Conservation (phyloP, 768 basidiomycete species). For the Termitomyces sp. region DNA sequence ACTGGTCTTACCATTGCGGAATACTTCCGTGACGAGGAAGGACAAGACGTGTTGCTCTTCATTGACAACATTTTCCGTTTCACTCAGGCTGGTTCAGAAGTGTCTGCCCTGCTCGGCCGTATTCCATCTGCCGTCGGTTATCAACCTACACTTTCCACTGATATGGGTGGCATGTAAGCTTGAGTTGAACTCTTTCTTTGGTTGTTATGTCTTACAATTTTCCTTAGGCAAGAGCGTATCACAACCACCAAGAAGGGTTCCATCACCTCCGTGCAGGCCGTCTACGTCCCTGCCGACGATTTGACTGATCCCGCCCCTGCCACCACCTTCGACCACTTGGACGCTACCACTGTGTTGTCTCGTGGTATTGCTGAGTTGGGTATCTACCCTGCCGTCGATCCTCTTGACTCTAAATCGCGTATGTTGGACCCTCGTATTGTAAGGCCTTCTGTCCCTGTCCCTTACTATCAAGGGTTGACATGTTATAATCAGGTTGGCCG, state of each 20-base stretch:
- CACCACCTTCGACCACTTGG: slow-evolving; percentile 99
- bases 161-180: slow-evolving; percentile 98
- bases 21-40: slow-evolving; percentile 99
- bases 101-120: slow-evolving; percentile 99
- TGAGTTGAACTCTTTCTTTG: neutral
- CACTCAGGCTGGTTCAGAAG: slow-evolving; percentile 99
- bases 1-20: slow-evolving; percentile 99
- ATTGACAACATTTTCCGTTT: slow-evolving; percentile 99
- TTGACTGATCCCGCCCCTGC: slow-evolving; percentile 99
- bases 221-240: slow-evolving; percentile 92
- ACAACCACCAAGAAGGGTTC: slow-evolving; percentile 99
- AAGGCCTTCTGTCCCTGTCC: slow-evolving; percentile 24
- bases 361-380: slow-evolving; percentile 98
- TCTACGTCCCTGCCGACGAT: slow-evolving; percentile 99
- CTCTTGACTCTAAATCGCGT: slow-evolving; percentile 98
- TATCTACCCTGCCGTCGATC: slow-evolving; percentile 99
- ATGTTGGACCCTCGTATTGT: slow-evolving; percentile 99
- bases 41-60: slow-evolving; percentile 99
- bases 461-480: neutral
- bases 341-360: slow-evolving; percentile 98
- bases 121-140: slow-evolving; percentile 99
- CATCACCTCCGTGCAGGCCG: slow-evolving; percentile 99
- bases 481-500: slow-evolving; percentile 52
- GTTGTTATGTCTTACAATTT: slow-evolving; percentile 6
- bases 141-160: slow-evolving; percentile 98